Base-by-base conservation (phyloP, 2,329 filamentous ascomycete genomes). In the Lecanoromycetidae sp. region DNA sequence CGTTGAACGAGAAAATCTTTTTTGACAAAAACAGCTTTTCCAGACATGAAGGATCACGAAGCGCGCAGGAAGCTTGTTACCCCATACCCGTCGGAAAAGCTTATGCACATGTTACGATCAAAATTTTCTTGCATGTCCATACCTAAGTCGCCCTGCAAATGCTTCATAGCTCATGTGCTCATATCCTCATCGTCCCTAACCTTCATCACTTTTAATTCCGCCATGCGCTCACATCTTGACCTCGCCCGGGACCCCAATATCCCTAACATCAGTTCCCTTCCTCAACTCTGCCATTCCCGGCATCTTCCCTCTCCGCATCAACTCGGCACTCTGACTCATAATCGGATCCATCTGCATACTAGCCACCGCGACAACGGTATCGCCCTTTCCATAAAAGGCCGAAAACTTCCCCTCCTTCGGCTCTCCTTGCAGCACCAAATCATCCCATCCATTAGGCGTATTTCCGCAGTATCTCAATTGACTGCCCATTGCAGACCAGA, bases 381-480 rank as follows among this genome's bases (percentile, higher is more conserved):
- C 85, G 2, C 83, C 87, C 62, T 84, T 83, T 45, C 79, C 81
- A 62, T 95, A 98, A 66, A 85, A 98, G 0, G 87, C 90, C 5
- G 82, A 80, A 60, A 94, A 98, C 60, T 87, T 87, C 50, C 77
- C 77, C 60, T 88, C 78, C 3, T 80, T 80, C 0, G 81, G 77
- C 56, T 84, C 76, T 10, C 90, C 90, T 42, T 84, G 76, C 9
- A 98, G 57, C 1, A 96, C 73, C 4, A 95, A 60, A 57, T 93
- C 87, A 60, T 98, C 91, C 69, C 78, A 96, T 0, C 90, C 90
- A 45, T 77, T 76, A 0, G 71, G 67, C 0, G 88, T 87, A 68
- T 90, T 91, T 10, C 91, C 91, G 60, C 87, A 94, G 71, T 98
- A 98, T 37, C 91, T 78, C 57, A 98, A 66, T 67, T 98, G 91